Conservation (phyloP, 2,329 filamentous ascomycete genomes). For the Pyrenophora graminea region DNA sequence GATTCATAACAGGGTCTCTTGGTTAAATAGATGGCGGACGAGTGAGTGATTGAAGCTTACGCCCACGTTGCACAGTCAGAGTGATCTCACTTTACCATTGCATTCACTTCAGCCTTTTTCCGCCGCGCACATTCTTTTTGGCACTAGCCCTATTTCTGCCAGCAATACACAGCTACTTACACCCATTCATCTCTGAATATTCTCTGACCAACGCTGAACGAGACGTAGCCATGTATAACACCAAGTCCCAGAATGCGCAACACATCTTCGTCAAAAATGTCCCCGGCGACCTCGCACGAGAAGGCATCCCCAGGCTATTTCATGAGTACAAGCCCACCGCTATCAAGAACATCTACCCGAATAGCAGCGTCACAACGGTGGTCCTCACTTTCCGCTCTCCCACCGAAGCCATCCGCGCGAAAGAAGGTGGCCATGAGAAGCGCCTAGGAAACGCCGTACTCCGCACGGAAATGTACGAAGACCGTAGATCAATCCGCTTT, state of each 20-base stretch:
- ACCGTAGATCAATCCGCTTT: constrained; percentile 16
- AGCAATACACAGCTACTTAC: too few species aligned
- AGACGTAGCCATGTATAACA: not conserved
- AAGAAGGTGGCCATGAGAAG: constrained; percentile 12
- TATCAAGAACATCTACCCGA: constrained; percentile 24
- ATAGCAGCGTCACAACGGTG: constrained; percentile 19
- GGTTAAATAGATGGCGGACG: too few species aligned
- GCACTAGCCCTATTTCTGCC: too few species aligned
- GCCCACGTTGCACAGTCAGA: too few species aligned
- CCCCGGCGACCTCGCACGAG: constrained; percentile 9
- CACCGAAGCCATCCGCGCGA: constrained; percentile 13
- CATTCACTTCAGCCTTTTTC: too few species aligned
- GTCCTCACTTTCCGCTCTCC: constrained; percentile 18
- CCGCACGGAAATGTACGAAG: constrained; percentile 20
- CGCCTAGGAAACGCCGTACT: constrained; percentile 18
- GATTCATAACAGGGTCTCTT: too few species aligned
- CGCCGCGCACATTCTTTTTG: too few species aligned
- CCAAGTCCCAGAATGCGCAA: constrained; percentile 11
- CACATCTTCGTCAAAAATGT: constrained; percentile 30
- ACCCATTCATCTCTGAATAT: too few species aligned
- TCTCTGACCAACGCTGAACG: too few species aligned
- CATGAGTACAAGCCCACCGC: constrained; percentile 14
- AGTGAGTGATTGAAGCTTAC: too few species aligned
- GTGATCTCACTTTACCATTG: too few species aligned
- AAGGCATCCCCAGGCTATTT: constrained; percentile 9